Evolutionary conservation across 2,329 filamentous ascomycete species (phyloP).

Genomic region (Xylaria sp.): DNA sequence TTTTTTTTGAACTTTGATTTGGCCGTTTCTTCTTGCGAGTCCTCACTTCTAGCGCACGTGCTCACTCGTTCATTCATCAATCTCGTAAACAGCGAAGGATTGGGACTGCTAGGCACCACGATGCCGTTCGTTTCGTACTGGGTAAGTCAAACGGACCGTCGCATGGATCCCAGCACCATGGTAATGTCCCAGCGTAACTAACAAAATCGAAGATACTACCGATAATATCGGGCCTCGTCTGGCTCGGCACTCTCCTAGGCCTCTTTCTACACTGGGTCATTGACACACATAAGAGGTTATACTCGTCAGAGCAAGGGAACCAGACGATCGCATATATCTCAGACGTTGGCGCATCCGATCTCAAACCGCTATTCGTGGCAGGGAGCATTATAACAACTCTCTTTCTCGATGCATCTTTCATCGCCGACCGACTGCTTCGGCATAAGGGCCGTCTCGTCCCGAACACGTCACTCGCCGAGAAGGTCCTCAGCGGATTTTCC

Average conservation of each 20-base stretch:
- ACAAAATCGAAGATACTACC: slow-evolving; percentile 64
- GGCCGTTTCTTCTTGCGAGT: not conserved
- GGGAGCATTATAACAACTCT: slow-evolving; percentile 78
- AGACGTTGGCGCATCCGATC: slow-evolving; percentile 68
- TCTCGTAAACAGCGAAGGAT: not conserved
- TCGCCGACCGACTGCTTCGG: slow-evolving; percentile 85
- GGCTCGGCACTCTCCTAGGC: slow-evolving; percentile 75
- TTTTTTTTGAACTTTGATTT: not conserved
- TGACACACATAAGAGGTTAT: slow-evolving; percentile 64
- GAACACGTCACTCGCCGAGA: slow-evolving; percentile 74
- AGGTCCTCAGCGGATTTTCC: slow-evolving; percentile 68
- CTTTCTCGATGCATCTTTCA: slow-evolving; percentile 83
- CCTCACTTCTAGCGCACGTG: not conserved
- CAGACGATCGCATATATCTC: slow-evolving; percentile 79
- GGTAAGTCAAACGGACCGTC: slow-evolving; percentile 39
- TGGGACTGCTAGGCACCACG: slow-evolving; percentile 24
- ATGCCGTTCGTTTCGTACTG: slow-evolving; percentile 46
- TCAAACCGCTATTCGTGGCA: slow-evolving; percentile 83
- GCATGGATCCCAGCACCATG: not conserved
- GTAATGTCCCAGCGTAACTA: not conserved
- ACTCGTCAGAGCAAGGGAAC: slow-evolving; percentile 66
- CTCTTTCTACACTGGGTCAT: slow-evolving; percentile 78
- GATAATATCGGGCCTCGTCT: slow-evolving; percentile 72
- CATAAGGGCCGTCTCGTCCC: slow-evolving; percentile 81
- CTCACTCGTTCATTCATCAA: not conserved